Conservation (phyloP, 768 basidiomycete species). For the Podaxis sp. region DNA sequence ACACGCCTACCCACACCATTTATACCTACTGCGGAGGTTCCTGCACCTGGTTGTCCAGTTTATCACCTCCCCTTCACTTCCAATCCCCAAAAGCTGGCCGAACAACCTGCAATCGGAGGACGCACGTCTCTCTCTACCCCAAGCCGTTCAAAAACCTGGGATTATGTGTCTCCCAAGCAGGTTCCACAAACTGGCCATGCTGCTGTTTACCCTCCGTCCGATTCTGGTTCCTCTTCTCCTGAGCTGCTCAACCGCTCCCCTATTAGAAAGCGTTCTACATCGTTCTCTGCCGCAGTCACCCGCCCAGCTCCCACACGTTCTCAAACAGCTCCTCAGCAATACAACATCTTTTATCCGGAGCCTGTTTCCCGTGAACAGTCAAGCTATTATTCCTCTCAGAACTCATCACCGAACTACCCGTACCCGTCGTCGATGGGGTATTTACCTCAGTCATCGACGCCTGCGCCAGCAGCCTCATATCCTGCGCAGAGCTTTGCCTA, state of each 20-base stretch:
- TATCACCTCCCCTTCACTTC: not conserved
- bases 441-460: not conserved
- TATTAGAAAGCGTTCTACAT: conserved; percentile 9
- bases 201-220: not conserved
- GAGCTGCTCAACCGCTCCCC: not conserved
- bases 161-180: not conserved
- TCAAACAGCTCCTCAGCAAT: conserved; percentile 3
- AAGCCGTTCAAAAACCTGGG: not conserved
- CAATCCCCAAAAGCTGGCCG: not conserved
- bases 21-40: not conserved
- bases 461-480: conserved; percentile 1
- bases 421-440: conserved; percentile 13
- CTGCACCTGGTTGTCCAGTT: not conserved
- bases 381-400: conserved; percentile 12
- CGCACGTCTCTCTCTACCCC: not conserved
- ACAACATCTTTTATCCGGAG: conserved; percentile 1
- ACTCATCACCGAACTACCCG: conserved; percentile 10
- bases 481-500: conserved; percentile 5
- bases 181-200: not conserved
- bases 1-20: not conserved
- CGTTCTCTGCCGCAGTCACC: conserved; percentile 7
- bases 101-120: not conserved
- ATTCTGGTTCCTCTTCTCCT: not conserved
- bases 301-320: not conserved
- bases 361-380: conserved; percentile 12